phyloP scores from a whole-genome alignment of 2,329 filamentous ascomycete genomes.

The Gyromitra esculenta region DNA sequence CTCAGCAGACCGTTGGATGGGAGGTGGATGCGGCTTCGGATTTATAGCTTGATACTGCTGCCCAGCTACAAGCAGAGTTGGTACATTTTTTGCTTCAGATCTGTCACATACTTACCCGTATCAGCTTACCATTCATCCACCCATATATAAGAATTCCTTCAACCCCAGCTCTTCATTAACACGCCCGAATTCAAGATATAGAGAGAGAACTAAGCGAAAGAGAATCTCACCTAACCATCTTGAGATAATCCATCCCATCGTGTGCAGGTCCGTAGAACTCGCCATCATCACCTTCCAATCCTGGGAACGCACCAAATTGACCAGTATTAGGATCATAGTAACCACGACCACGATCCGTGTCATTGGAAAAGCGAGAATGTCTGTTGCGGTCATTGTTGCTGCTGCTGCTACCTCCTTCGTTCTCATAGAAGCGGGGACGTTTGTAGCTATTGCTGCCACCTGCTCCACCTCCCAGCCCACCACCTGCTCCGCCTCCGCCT shows the following conservation, averaged over 20 bases:
- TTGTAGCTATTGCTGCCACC: slow-evolving; percentile 26
- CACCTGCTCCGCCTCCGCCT: background rate
- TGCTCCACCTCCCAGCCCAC: background rate
- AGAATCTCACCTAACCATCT: slow-evolving; percentile 57
- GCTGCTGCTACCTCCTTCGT: background rate
- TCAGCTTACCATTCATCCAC: slow-evolving; percentile 39
- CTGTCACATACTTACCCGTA: slow-evolving; percentile 50
- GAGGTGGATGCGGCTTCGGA: slow-evolving; percentile 13
- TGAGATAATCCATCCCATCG: slow-evolving; percentile 57
- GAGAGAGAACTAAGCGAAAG: background rate
- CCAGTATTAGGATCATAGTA: slow-evolving; percentile 56
- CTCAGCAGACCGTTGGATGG: background rate
- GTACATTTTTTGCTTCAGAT: slow-evolving; percentile 57
- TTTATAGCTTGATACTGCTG: slow-evolving; percentile 36
- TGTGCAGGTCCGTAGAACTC: slow-evolving; percentile 55
- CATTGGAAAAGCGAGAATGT: slow-evolving; percentile 20
- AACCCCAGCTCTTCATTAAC: slow-evolving; percentile 34
- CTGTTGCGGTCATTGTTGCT: background rate
- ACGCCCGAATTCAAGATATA: background rate
- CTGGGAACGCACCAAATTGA: slow-evolving; percentile 57
- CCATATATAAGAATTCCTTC: slow-evolving; percentile 1
- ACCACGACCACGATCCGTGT: slow-evolving; percentile 52
- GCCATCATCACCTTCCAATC: slow-evolving; percentile 52
- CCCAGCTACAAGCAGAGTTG: slow-evolving; percentile 54
- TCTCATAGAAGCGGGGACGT: slow-evolving; percentile 35